Evolutionary conservation across 1,284 basidiomycete genomes (phyloP), one percentile per base, ranked within the genome.

Genomic region (Malassezia furfur): DNA sequence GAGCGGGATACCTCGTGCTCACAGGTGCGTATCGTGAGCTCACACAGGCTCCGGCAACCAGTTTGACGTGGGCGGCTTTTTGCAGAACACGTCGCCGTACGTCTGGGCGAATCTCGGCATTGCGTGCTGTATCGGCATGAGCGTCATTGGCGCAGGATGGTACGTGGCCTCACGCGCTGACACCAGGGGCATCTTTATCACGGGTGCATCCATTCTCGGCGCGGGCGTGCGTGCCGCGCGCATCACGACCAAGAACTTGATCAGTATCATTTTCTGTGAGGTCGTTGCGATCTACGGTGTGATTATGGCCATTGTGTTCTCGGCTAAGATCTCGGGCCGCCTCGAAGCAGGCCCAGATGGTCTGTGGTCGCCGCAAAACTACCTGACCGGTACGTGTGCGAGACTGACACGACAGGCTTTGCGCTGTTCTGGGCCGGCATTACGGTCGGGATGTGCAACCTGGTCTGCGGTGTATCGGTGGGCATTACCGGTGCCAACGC

Each of bases 211-310:
- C 28, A 93, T 98, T 65, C 81, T 98, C 21, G 93, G 93, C 58
- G 93, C 90, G 70, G 91, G 93, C 75, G 91, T 98, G 12, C 81
- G 91, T 38, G 83, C 91, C 45, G 93, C 94, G 10, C 81, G 94
- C 61, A 98, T 98, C 64, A 83, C 86, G 49, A 96, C 93, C 35
- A 98, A 98, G 82, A 98, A 98, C 76, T 77, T 98, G 75, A 96
- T 96, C 36, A 73, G 70, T 32, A 91, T 98, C 79, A 96, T 98
- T 75, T 96, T 98, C 80, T 96, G 93, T 76, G 93, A 98, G 80
- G 93, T 96, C 65, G 89, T 94, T 21, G 91, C 90, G 59, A 94
- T 94, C 72, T 94, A 93, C 77, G 91, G 87, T 54, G 87, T 90
- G 49, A 89, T 91, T 52, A 74, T 74, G 67, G 69, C 72, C 14